Percentiles rank a stretch among this genome's conserved stretches.
phyloP scores from a whole-genome alignment of 805 yeast species.

The Yarrowia yakushimensis region DNA sequence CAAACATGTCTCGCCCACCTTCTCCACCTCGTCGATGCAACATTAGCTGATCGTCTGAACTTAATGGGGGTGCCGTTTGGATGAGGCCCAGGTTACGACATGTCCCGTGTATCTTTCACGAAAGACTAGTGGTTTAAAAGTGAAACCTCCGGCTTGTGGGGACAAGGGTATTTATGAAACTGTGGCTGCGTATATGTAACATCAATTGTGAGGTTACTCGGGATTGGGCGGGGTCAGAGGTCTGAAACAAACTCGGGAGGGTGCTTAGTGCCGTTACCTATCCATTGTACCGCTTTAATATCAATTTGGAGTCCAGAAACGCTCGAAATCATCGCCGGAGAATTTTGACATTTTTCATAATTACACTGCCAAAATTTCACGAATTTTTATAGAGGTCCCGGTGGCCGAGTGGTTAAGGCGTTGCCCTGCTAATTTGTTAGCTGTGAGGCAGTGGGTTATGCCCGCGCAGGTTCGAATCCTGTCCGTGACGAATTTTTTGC shows the following conservation, averaged over 20 bases:
- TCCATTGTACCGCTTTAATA: too few relatives aligned
- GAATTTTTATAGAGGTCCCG: slow-evolving; percentile 43
- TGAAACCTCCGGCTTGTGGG: too few relatives aligned
- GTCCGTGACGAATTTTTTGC: slow-evolving; percentile 87
- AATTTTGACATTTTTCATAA: not conserved
- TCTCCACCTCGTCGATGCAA: slow-evolving; percentile 5
- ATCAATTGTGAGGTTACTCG: not conserved
- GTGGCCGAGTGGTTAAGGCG: slow-evolving; percentile 96
- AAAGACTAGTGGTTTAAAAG: too few relatives aligned
- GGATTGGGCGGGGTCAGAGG: not conserved
- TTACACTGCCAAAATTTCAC: not conserved
- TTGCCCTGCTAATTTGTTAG: slow-evolving; percentile 66
- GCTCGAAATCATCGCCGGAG: not conserved
- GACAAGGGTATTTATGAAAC: too few relatives aligned
- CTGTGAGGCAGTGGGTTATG: slow-evolving; percentile 71
- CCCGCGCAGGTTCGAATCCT: slow-evolving; percentile 99
- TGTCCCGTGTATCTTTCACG: not conserved
- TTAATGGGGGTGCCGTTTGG: not conserved
- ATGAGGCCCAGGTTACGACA: not conserved
- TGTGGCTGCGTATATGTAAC: not conserved
- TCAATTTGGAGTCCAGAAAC: too few relatives aligned
- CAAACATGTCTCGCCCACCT: too few relatives aligned
- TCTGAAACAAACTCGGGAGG: too few relatives aligned
- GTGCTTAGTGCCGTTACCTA: too few relatives aligned
- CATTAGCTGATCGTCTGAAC: not conserved